A percentile compares a stretch with the other conserved stretches of the same genome.
Evolutionary conservation across 1,284 basidiomycete genomes (phyloP).

Genomic region (Rhodotorula sp.): DNA sequence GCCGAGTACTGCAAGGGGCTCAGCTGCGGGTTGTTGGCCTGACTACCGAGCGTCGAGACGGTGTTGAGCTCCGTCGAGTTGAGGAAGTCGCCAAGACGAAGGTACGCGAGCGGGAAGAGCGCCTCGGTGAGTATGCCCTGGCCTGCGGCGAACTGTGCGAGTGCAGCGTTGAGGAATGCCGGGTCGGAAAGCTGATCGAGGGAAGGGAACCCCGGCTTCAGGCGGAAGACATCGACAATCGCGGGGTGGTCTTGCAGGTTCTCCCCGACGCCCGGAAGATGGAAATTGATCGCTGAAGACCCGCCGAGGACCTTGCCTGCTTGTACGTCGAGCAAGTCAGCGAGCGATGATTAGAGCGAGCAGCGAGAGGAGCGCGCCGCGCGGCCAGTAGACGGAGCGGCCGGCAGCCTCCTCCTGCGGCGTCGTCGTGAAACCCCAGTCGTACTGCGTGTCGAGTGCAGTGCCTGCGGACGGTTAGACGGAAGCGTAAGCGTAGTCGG

Average conservation of each 20-base stretch:
- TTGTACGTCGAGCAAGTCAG: background rate
- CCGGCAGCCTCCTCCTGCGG: constrained; percentile 18
- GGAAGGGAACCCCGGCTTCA: constrained; percentile 13
- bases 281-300: constrained; percentile 51
- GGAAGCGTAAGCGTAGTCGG: background rate
- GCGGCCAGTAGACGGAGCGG: constrained; percentile 15
- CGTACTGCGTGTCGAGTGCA: constrained; percentile 5
- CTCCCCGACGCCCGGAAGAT: constrained; percentile 67
- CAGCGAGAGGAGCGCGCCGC: background rate
- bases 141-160: constrained; percentile 19
- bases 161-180: constrained; percentile 2
- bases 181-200: constrained; percentile 23
- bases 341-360: too few relatives aligned
- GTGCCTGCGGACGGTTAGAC: background rate
- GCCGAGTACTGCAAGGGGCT: background rate
- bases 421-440: constrained; percentile 48
- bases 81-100: constrained; percentile 18
- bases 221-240: constrained; percentile 27
- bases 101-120: constrained; percentile 24
- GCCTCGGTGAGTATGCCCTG: constrained; percentile 30
- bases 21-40: constrained; percentile 10
- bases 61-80: constrained; percentile 1
- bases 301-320: constrained; percentile 49
- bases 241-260: constrained; percentile 30
- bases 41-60: constrained; percentile 8